Percentiles rank a stretch among this genome's conserved stretches.
These are phyloP conservation scores for Corylus americana DNA, from an alignment of 306 rosid species.

Conservation along the genomic window DNA sequence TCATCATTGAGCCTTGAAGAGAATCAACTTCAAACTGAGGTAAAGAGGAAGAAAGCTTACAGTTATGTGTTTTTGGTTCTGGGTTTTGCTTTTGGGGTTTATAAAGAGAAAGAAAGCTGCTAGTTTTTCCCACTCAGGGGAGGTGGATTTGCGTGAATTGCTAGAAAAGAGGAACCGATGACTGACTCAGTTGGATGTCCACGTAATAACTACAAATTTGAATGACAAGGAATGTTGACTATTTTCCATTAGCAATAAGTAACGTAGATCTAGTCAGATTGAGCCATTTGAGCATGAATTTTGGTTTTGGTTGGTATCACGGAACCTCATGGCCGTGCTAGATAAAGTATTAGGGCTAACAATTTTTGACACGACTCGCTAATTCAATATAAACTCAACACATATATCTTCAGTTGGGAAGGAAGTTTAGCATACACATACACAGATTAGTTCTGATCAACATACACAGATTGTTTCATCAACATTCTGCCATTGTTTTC, in stretches of 20 bases:
- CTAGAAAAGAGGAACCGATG: conserved; percentile 14
- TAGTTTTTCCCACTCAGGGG: conserved; percentile 9
- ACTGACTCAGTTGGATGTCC: conserved; percentile 2
- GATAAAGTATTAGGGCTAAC: too few relatives aligned
- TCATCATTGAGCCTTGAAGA: conserved; percentile 9
- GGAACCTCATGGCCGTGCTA: too few relatives aligned
- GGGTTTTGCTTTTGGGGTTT: neutral
- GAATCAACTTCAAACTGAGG: neutral
- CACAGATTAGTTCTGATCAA: neutral
- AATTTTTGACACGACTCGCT: too few relatives aligned
- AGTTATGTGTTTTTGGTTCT: neutral
- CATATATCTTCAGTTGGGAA: neutral
- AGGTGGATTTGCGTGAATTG: conserved; percentile 5
- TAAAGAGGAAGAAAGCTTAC: neutral
- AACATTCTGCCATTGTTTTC: neutral
- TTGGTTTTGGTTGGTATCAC: too few relatives aligned
- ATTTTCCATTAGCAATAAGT: neutral
- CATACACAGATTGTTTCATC: neutral
- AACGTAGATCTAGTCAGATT: neutral
- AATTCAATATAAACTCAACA: too few relatives aligned
- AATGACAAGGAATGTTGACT: neutral
- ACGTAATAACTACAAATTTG: neutral
- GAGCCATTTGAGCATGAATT: neutral
- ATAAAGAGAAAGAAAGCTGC: conserved; percentile 19
- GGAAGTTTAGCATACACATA: neutral